Conservation (phyloP, 2,329 filamentous ascomycete species). For the Curvularia verruculosa region DNA sequence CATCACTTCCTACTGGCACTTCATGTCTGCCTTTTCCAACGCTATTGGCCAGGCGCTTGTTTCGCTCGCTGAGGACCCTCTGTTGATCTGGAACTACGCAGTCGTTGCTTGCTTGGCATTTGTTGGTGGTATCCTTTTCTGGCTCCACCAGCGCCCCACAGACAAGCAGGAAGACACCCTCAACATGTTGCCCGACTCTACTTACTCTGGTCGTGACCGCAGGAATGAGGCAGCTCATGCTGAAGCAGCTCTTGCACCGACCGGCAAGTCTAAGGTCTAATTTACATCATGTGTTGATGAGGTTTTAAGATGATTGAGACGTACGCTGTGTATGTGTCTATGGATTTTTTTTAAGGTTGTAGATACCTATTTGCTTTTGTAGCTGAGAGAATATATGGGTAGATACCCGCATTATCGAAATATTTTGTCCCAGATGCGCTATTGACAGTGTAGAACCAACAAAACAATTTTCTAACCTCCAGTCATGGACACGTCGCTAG, state of each 20-base stretch:
- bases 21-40: conserved; percentile 72
- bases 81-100: conserved; percentile 75
- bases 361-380: conserved; percentile 8
- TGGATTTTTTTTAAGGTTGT: background rate
- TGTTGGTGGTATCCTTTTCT: conserved; percentile 69
- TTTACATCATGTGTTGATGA: background rate
- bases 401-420: background rate
- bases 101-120: conserved; percentile 67
- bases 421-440: background rate
- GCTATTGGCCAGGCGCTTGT: conserved; percentile 74
- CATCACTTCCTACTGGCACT: conserved; percentile 71
- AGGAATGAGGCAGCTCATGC: conserved; percentile 26
- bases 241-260: too few species aligned
- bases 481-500: background rate
- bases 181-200: conserved; percentile 62
- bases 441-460: too few species aligned
- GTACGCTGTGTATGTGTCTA: background rate
- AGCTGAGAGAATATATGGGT: conserved; percentile 1
- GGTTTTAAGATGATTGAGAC: background rate
- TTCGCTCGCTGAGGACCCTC: conserved; percentile 66
- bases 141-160: conserved; percentile 69
- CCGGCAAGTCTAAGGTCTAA: conserved; percentile 1
- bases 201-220: conserved; percentile 41
- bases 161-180: conserved; percentile 71
- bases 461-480: background rate